Evolutionary conservation across 202 grass and related monocot species (phyloP).

Genomic region (Musa balbisiana): DNA sequence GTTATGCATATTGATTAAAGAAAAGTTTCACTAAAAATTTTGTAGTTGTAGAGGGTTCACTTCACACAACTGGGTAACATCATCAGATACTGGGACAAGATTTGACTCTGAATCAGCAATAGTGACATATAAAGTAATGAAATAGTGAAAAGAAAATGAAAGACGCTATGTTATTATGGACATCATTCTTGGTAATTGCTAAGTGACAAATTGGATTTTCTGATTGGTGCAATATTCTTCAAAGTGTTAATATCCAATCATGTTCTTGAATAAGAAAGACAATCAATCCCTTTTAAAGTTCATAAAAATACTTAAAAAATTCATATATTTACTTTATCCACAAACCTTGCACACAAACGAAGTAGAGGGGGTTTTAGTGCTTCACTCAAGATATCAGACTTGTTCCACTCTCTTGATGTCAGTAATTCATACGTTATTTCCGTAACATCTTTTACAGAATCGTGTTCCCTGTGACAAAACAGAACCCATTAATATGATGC

Average conservation of each 20-base stretch:
- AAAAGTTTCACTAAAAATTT: too few relatives aligned
- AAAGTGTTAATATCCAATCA: neutral
- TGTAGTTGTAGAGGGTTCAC: too few relatives aligned
- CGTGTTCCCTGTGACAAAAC: conserved; percentile 41
- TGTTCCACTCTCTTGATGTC: conserved; percentile 56
- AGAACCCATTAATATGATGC: conserved; percentile 13
- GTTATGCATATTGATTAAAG: too few relatives aligned
- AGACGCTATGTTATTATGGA: too few relatives aligned
- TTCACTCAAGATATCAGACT: conserved; percentile 51
- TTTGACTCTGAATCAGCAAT: too few relatives aligned
- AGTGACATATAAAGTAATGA: too few relatives aligned
- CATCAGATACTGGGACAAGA: too few relatives aligned
- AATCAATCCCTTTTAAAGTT: neutral
- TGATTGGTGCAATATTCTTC: neutral
- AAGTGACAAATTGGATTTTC: neutral
- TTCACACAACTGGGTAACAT: too few relatives aligned
- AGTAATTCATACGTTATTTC: conserved; percentile 63
- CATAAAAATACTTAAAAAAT: neutral
- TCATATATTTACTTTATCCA: neutral
- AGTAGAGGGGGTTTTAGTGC: conserved; percentile 59
- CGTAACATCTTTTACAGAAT: conserved; percentile 47
- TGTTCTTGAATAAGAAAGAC: neutral
- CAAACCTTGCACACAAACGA: conserved; percentile 83
- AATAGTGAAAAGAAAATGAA: too few relatives aligned
- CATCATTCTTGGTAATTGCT: too few relatives aligned